phyloP scores from a whole-genome alignment of 2,329 filamentous ascomycete species.

The Talaromyces marneffei region DNA sequence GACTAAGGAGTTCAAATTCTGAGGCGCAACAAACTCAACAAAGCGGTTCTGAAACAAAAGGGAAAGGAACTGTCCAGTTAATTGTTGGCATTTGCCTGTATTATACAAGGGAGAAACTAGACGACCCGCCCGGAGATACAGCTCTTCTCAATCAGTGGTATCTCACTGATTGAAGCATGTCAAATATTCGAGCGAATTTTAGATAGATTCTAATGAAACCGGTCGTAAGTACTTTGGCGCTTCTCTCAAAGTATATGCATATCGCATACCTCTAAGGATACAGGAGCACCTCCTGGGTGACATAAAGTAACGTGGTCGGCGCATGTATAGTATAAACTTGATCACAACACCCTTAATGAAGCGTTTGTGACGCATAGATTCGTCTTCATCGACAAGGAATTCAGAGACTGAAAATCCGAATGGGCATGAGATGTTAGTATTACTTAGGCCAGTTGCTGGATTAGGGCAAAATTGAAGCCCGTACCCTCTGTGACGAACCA shows the following conservation, averaged over 20 bases:
- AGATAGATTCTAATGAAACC: constrained; percentile 9
- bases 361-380: too few species aligned
- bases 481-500: too few species aligned
- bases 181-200: constrained; percentile 10
- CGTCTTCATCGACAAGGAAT: too few species aligned
- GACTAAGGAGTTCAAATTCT: not conserved
- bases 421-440: too few species aligned
- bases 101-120: not conserved
- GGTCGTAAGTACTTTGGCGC: not conserved
- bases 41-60: not conserved
- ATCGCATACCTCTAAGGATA: too few species aligned
- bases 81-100: not conserved
- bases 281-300: too few species aligned
- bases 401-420: too few species aligned
- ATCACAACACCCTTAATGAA: too few species aligned
- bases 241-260: not conserved
- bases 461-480: too few species aligned
- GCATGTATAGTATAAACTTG: too few species aligned
- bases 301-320: too few species aligned
- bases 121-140: not conserved
- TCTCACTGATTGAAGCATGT: constrained; percentile 1
- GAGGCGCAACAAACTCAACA: not conserved
- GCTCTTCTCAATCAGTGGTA: not conserved
- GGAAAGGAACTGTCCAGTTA: not conserved
- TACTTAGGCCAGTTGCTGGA: too few species aligned